These are phyloP conservation scores for Termitomyces sp. DNA, from an alignment of 1,284 basidiomycete species.

Conservation along the genomic window DNA sequence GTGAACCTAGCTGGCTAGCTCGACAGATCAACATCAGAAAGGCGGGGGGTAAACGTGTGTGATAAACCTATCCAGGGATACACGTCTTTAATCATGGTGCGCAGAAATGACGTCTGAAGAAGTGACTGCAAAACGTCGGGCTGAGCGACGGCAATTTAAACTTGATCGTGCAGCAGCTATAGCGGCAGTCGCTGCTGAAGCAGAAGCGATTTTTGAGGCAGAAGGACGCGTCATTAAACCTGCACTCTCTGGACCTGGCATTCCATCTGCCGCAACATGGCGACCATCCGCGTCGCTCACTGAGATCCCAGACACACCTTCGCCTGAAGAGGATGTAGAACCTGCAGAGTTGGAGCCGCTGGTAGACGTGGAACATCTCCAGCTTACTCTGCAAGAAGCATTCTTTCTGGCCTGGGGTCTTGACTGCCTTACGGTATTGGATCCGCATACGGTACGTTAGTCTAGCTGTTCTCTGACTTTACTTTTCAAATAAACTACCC, in stretches of 20 bases:
- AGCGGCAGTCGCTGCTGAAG: constrained; percentile 66
- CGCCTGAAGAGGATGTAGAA: constrained; percentile 31
- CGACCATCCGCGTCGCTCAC: constrained; percentile 35
- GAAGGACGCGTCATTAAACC: constrained; percentile 57
- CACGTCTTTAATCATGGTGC: constrained; percentile 6
- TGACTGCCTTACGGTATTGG: constrained; percentile 76
- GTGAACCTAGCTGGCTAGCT: constrained; percentile 90
- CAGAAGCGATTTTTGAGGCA: constrained; percentile 64
- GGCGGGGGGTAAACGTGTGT: constrained; percentile 54
- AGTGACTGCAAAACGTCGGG: constrained; percentile 77
- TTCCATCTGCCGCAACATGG: constrained; percentile 78
- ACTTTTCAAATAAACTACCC: not conserved
- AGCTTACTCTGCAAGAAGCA: constrained; percentile 87
- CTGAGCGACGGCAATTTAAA: constrained; percentile 88
- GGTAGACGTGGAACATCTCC: constrained; percentile 85
- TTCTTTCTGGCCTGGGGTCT: constrained; percentile 87
- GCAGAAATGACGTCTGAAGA: constrained; percentile 80
- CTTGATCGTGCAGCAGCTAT: constrained; percentile 81
- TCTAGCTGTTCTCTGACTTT: not conserved
- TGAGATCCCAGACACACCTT: constrained; percentile 12
- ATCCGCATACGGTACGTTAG: constrained; percentile 55
- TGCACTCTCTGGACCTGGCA: constrained; percentile 50
- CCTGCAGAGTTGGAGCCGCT: constrained; percentile 37
- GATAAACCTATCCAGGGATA: not conserved
- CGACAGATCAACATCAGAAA: constrained; percentile 66